phyloP scores from a whole-genome alignment of 2,329 filamentous ascomycete species.

The Cytospora leucostoma region DNA sequence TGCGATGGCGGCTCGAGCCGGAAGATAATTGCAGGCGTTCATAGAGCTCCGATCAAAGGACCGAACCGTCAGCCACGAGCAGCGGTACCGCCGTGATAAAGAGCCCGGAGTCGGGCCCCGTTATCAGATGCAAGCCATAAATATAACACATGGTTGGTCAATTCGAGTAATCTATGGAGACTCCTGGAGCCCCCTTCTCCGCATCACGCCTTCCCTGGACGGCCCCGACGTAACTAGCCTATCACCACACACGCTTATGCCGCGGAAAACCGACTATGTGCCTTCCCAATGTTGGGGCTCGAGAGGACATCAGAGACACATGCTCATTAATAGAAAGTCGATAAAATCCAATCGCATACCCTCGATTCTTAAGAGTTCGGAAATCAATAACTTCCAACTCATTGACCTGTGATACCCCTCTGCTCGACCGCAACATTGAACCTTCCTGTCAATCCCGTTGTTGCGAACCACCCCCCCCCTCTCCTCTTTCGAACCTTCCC shows the following conservation, averaged over 20 bases:
- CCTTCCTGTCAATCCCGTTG: background rate
- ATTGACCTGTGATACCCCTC: constrained; percentile 14
- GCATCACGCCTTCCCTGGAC: constrained; percentile 16
- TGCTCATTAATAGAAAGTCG: constrained; percentile 3
- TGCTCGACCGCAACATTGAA: background rate
- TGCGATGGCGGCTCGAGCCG: constrained; percentile 16
- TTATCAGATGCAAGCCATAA: constrained; percentile 14
- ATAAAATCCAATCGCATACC: constrained; percentile 5
- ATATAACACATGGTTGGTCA: constrained; percentile 15
- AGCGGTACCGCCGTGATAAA: background rate
- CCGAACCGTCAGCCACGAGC: background rate
- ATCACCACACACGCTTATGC: constrained; percentile 11
- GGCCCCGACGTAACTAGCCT: constrained; percentile 14
- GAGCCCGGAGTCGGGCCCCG: constrained; percentile 11
- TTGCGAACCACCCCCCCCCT: no score
- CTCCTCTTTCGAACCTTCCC: background rate
- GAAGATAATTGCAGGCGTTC: background rate
- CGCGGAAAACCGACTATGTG: constrained; percentile 9
- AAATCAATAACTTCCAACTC: background rate
- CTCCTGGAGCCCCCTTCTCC: constrained; percentile 14
- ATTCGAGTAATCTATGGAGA: constrained; percentile 9
- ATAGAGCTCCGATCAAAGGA: constrained; percentile 18
- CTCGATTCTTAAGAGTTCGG: background rate
- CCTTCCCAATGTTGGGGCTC: background rate
- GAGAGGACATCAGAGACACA: background rate